These are phyloP conservation scores for Schizonepeta tenuifolia DNA, from an alignment of 257 asterid species.

Conservation along the genomic window DNA sequence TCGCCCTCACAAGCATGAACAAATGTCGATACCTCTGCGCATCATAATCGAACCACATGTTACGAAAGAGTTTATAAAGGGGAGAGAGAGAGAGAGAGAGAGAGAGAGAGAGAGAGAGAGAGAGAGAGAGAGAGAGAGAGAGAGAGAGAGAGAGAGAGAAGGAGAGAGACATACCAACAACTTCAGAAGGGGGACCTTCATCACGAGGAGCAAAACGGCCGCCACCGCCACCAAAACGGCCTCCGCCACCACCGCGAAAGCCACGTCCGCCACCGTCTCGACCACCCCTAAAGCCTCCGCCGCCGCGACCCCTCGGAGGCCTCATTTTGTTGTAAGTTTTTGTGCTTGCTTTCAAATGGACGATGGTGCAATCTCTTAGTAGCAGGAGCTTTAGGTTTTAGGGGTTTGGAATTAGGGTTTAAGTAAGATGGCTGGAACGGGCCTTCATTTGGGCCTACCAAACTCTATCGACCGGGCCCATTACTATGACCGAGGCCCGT, in stretches of 20 bases:
- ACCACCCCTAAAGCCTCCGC: conserved; percentile 76
- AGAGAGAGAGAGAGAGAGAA: background rate
- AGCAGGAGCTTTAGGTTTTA: no score
- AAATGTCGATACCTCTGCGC: conserved; percentile 81
- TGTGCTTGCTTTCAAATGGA: background rate
- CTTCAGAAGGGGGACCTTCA: conserved; percentile 76
- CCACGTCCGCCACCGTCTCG: conserved; percentile 71
- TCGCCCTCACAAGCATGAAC: conserved; percentile 93
- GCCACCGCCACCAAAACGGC: conserved; percentile 41
- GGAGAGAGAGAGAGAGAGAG: background rate
- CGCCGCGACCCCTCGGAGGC: conserved; percentile 97
- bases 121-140: background rate
- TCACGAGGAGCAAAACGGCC: conserved; percentile 62
- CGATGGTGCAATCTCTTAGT: background rate
- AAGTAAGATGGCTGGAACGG: background rate
- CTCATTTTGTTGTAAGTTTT: conserved; percentile 52
- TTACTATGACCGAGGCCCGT: no score
- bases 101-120: background rate
- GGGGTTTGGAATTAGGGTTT: conserved; percentile 44
- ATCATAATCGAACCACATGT: background rate
- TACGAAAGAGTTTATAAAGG: background rate
- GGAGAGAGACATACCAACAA: conserved; percentile 55
- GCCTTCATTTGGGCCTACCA: background rate
- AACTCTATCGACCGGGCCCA: background rate
- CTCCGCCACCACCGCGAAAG: conserved; percentile 46